Conservation (phyloP, 2,329 filamentous ascomycete genomes). For the Aspergillus sp. region DNA sequence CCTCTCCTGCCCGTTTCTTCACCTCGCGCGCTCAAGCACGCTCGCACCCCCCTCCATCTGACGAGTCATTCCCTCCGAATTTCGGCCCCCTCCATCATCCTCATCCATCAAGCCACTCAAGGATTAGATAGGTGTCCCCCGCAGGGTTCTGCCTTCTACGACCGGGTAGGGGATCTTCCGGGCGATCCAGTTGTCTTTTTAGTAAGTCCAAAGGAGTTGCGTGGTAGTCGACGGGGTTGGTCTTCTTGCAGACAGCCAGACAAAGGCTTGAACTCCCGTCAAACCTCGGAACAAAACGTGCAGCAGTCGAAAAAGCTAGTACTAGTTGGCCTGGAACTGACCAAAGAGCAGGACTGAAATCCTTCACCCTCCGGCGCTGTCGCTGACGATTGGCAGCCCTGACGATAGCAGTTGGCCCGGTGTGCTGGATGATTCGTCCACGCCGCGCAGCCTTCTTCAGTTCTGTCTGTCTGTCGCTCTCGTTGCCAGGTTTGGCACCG, state of each 20-base stretch:
- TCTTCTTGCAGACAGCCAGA: neutral
- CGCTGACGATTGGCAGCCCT: neutral
- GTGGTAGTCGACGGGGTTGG: neutral
- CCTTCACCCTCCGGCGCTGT: neutral
- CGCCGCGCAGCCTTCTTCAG: neutral
- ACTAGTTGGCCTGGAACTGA: neutral
- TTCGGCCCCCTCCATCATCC: neutral
- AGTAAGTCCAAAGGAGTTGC: neutral
- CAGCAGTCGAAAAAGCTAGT: neutral
- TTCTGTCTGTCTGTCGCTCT: too few species aligned
- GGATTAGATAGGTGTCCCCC: neutral
- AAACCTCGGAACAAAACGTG: conserved; percentile 3
- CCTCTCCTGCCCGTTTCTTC: neutral
- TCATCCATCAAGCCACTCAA: neutral
- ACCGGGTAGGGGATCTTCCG: neutral
- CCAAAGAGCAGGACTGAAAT: neutral
- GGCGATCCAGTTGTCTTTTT: neutral
- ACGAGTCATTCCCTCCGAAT: neutral
- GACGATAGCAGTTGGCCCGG: neutral
- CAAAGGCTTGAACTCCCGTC: conserved; percentile 7
- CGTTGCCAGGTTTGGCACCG: neutral
- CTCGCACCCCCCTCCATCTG: neutral
- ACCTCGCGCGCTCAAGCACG: neutral
- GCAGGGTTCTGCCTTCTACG: neutral
- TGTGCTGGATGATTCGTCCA: neutral